A percentile compares a stretch with the other conserved stretches of the same genome.
phyloP scores from a whole-genome alignment of 495 filamentous ascomycete species.

The Penicillium coprophilum region DNA sequence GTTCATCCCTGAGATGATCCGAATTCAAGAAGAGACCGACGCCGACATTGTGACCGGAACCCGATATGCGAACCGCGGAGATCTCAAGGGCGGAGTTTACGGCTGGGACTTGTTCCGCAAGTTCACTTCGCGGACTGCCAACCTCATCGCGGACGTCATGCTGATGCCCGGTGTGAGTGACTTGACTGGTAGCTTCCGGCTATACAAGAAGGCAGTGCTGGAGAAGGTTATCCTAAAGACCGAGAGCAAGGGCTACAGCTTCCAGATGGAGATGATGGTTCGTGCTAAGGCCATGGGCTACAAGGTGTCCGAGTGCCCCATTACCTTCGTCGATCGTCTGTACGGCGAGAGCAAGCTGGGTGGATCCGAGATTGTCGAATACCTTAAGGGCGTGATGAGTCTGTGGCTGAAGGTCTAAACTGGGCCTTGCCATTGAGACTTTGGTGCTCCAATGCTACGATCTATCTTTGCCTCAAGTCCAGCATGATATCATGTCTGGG shows the following conservation, averaged over 20 bases:
- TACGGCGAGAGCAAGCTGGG: slow-evolving; percentile 96
- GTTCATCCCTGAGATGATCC: slow-evolving; percentile 89
- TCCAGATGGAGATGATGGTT: slow-evolving; percentile 99
- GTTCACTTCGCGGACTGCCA: slow-evolving; percentile 83
- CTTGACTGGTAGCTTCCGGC: slow-evolving; percentile 86
- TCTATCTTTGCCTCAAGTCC: slow-evolving; percentile 15
- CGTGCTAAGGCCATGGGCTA: slow-evolving; percentile 91
- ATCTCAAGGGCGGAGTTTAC: slow-evolving; percentile 79
- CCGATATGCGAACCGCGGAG: slow-evolving; percentile 69
- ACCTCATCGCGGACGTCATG: slow-evolving; percentile 93
- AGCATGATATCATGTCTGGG: slow-evolving; percentile 12
- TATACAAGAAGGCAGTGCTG: slow-evolving; percentile 90
- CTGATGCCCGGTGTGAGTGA: slow-evolving; percentile 94
- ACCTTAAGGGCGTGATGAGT: slow-evolving; percentile 86
- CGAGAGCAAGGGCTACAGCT: slow-evolving; percentile 93
- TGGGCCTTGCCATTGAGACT: slow-evolving; percentile 5
- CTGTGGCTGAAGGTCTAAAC: slow-evolving; percentile 85
- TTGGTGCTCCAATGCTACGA: slow-evolving; percentile 4
- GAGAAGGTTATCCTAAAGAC: slow-evolving; percentile 83
- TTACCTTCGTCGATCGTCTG: slow-evolving; percentile 91
- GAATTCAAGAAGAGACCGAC: slow-evolving; percentile 62
- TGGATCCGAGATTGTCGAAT: slow-evolving; percentile 96
- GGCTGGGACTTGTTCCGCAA: slow-evolving; percentile 98
- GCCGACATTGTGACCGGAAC: slow-evolving; percentile 98
- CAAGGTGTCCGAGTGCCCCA: slow-evolving; percentile 89